phyloP scores from a whole-genome alignment of 1,284 basidiomycete species.

The Lentinula novae-zelandiae region DNA sequence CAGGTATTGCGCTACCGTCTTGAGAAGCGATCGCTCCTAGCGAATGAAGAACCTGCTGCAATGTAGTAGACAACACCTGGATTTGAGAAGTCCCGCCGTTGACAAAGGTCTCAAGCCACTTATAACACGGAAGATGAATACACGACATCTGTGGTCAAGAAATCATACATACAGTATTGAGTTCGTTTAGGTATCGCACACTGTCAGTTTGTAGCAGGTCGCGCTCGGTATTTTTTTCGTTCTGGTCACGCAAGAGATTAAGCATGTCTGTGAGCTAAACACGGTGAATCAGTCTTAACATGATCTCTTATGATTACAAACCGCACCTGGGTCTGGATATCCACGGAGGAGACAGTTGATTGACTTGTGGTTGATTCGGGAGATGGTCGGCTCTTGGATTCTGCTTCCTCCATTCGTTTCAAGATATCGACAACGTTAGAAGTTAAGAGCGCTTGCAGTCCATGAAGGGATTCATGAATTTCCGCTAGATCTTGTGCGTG shows the following conservation, averaged over 20 bases:
- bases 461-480: constrained; percentile 23
- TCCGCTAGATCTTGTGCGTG: background rate
- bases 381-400: background rate
- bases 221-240: constrained; percentile 42
- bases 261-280: constrained; percentile 41
- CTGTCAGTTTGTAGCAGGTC: constrained; percentile 65
- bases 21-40: constrained; percentile 30
- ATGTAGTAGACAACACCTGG: constrained; percentile 52
- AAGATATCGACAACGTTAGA: constrained; percentile 11
- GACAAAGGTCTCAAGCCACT: constrained; percentile 85
- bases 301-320: background rate
- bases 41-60: constrained; percentile 58
- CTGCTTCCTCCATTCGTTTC: constrained; percentile 3
- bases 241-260: constrained; percentile 40
- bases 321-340: background rate
- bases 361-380: background rate
- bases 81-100: constrained; percentile 70
- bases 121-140: background rate
- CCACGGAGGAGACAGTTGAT: background rate
- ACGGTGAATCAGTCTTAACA: background rate
- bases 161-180: constrained; percentile 51
- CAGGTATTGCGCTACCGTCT: background rate
- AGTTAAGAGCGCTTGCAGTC: constrained; percentile 18
- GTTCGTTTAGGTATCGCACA: constrained; percentile 69
- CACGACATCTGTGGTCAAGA: background rate